Base-by-base conservation (phyloP, 805 yeast genomes). In the Wickerhamomyces bovis region DNA sequence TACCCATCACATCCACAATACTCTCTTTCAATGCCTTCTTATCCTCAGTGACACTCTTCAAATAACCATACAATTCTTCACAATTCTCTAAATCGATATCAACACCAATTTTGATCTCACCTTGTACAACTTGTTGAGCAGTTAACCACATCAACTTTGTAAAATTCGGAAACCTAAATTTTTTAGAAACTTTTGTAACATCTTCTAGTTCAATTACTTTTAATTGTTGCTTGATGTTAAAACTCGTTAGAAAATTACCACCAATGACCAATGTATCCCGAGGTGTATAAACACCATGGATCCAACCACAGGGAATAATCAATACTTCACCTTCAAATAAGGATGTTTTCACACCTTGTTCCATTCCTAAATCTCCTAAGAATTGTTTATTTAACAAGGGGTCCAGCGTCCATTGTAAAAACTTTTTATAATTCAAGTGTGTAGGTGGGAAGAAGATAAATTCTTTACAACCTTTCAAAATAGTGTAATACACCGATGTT, bases 221-320 rank as follows among this genome's bases (percentile, higher is more conserved):
- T 35, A 87, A 59, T 59, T 89, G 95, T 19, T 71, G 68, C 6
- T 38, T 21, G 51, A 88, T 65, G 56, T 83, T 82, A 45, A 77
- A 65, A 38, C 80, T 60, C 0, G 95, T 87, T 23, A 89, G 67
- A 61, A 83, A 89, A 61, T 89, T 89, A 0, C 97, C 97, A 3
- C 97, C 97, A 46, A 89, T 77, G 3, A 89, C 89, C 2, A 89
- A 66, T 0, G 95, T 78, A 60, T 89, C 96, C 15, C 69, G 67
- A 0, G 95, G 92, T 0, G 97, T 89, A 57, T 80, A 80, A 0
- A 89, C 97, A 0, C 94, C 81, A 64, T 89, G 97, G 43, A 89
- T 89, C 95, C 96, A 89, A 0, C 96, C 96, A 38, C 94, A 81
- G 3, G 97, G 97, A 18, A 89, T 82, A 13, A 89, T 71, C 65